Base-by-base conservation (phyloP, 352 stramenopile genomes). In the Globisporangium orthogonon region DNA sequence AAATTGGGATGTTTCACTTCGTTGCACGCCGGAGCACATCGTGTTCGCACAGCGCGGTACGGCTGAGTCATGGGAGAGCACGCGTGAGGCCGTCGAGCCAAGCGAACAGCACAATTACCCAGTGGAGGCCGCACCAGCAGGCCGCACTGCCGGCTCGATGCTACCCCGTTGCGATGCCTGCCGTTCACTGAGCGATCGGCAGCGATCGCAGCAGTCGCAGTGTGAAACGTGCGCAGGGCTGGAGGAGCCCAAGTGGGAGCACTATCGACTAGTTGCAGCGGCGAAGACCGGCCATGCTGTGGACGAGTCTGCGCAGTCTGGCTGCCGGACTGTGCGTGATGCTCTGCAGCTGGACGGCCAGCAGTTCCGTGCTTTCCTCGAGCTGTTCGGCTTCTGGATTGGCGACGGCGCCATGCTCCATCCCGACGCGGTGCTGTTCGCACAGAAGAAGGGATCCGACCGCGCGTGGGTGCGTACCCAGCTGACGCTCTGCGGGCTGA, bases 211-310 rank as follows among this genome's bases (percentile, higher is more conserved):
- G 18, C 52, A 41, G 23, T 30, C 41, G 52, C 40, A 57, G 40
- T 57, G 52, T 43, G 52, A 49, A 39, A 29, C 52, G 41, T 57
- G 52, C 30, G 30, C 40, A 50, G 41, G 40, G 6, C 52, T 33
- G 23, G 52, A 57, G 52, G 11, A 48, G 41, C 52, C 41, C 52
- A 28, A 57, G 52, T 57, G 41, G 40, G 40, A 49, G 39, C 52
- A 41, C 52, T 57, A 57, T 49, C 52, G 52, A 57, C 43, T 57
- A 28, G 31, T 57, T 13, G 52, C 52, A 57, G 52, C 52, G n/a
- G 52, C 52, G 13, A 40, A 50, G 52, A 57, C 52, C 11, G 52
- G 52, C 28, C 52, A 57, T 49, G 40, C 41, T 31, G 41, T 57
- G 23, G 39, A 57, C 40, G 41, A 29, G 52, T 57, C 52, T 14